Base-by-base conservation (phyloP, 2,329 filamentous ascomycete genomes). In the Hymenoscyphus albidus region DNA sequence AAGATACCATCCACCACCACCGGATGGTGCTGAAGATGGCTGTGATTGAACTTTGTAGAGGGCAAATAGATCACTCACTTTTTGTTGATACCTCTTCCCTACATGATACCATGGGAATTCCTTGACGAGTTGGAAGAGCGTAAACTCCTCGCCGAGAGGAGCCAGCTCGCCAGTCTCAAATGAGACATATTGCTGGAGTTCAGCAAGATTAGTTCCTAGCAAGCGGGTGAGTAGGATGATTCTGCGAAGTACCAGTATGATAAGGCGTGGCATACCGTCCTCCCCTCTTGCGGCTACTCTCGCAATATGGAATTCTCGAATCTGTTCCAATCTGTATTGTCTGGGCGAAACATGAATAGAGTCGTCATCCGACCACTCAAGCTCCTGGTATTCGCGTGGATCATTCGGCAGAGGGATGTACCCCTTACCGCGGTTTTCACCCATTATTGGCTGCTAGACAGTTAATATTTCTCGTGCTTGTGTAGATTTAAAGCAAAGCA, bases 41-140 rank as follows among this genome's bases (percentile, higher is more conserved):
- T 48, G 6, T 18, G 9, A 22, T 54, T 54, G 48, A 54, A 10
- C 18, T 5, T 27, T 22, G 48, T 18, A 5, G 48, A 54, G 18
- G 6, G 22, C 12, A 51, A 51, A 51, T 51, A 51, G 44, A 55
- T 69, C 55, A 82, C 71, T 70, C 75, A 79, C 84, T 69, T 70
- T 81, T 72, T 76, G 82, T 67, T 71, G 77, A 71, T 85, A 90
- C 65, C 64, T 66, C 65, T 80, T 81, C 63, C 83, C 82, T 55
- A 88, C 83, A 73, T 83, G 91, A 62, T 77, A 80, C 67, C 83
- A 81, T 0, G 86, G 85, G 70, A 88, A 92, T 22, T 79, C 80
- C 32, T 78, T 75, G 31, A 91, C 76, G 0, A 85, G 77, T 31
- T 78, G 77, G 80, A 83, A 86, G 0, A 84, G 78, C 48, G 79